Base-by-base conservation (phyloP, 176 grass and related monocot species). In the Musa schizocarpa region DNA sequence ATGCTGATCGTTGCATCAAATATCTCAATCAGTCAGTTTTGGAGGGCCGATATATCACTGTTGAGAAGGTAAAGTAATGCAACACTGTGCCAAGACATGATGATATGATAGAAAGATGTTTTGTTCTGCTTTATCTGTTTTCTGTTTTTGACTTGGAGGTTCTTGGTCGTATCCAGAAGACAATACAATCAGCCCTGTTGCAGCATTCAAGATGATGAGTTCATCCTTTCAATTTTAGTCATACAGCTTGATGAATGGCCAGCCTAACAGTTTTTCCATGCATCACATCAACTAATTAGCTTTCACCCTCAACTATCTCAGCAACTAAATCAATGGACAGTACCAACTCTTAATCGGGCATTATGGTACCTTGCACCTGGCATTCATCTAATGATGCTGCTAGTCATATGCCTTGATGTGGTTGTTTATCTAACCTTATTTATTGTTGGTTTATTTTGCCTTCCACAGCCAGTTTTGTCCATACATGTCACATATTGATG, bases 41-140 rank as follows among this genome's bases (percentile, higher is more conserved):
- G 56, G 74, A 76, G 56, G 74, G 74, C 17, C 55, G 74, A 21
- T 76, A 76, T n/a, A 75, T 75, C 19, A 75, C 73, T 50, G 54
- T 73, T 9, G 73, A 75, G 27, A 75, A 75, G 73, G 54, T 75
- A 63, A 14, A 34, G 12, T 14, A 49, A 50, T 21, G 3, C 11
- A 65, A 8, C 29, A 49, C 25, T 20, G 11, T 72, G 5, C 23
- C 17, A 17, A 11, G 13, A 43, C 34, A 1, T n/a, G 29, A 12
- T 59, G 55, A 10, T 51, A 21, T 52, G 20, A 20, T 52, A 17
- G 5, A 52, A 9, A 10, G 11, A 23, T n/a, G 24, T 23, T 16
- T 27, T 48, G 59, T 62, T 61, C 17, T 73, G 50, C n/a, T 54
- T 73, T 72, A 22, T 53, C 50, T 21, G 20, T 52, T 58, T 26